A percentile compares a stretch with the other conserved stretches of the same genome.
Evolutionary conservation across 345 rosid genomes (phyloP).

Genomic region (Noccaea bulbosa): DNA sequence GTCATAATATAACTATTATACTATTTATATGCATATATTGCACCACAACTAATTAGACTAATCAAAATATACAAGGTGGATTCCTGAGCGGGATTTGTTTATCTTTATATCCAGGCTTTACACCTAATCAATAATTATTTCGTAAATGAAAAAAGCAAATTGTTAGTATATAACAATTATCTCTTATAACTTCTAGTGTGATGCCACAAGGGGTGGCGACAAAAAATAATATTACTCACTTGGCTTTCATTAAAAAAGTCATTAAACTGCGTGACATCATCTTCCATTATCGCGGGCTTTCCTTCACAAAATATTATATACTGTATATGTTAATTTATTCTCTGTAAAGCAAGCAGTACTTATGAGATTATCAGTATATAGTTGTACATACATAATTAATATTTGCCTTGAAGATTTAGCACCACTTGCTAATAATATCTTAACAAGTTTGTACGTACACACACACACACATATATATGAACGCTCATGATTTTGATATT

Average conservation of each 20-base stretch:
- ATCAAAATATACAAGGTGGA: constrained; percentile 29
- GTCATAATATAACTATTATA: constrained; percentile 13
- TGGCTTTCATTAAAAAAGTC: constrained; percentile 26
- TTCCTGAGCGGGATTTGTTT: constrained; percentile 6
- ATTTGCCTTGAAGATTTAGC: constrained; percentile 6
- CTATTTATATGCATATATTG: constrained; percentile 25
- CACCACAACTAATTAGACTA: constrained; percentile 21
- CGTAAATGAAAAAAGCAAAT: constrained; percentile 9
- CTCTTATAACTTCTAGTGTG: constrained; percentile 39
- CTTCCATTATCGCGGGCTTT: constrained; percentile 43
- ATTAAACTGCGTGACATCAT: constrained; percentile 42
- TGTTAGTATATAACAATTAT: constrained; percentile 13
- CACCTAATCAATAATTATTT: constrained; percentile 29
- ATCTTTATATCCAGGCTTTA: constrained; percentile 31
- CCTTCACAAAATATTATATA: constrained; percentile 28
- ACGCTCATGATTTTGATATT: constrained; percentile 14
- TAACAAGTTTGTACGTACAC: constrained; percentile 18
- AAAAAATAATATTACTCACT: constrained; percentile 26
- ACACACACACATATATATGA: background rate
- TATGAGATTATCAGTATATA: constrained; percentile 8
- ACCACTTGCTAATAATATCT: constrained; percentile 7
- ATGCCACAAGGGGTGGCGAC: constrained; percentile 36
- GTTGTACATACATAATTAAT: constrained; percentile 11
- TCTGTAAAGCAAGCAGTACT: background rate
- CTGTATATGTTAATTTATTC: background rate